phyloP scores from a whole-genome alignment of 1,284 basidiomycete genomes.

The Ceratobasidium sp. region DNA sequence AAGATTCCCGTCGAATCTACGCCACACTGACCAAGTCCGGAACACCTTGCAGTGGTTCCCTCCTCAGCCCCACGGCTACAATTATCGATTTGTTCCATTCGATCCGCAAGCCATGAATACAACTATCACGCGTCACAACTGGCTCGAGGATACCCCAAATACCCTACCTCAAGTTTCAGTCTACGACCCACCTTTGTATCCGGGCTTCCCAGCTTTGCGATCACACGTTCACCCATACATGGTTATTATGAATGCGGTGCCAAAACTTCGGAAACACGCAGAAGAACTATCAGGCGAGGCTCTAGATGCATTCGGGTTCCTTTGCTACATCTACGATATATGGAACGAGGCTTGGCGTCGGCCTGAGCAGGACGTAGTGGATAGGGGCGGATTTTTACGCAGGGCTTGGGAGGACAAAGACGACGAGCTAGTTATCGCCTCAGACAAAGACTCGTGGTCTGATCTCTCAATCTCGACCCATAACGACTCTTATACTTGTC shows the following conservation, averaged over 20 bases:
- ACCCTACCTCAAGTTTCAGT: background rate
- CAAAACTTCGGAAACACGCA: background rate
- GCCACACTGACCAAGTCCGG: background rate
- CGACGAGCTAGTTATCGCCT: background rate
- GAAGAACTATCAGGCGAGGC: no score
- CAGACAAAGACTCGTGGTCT: background rate
- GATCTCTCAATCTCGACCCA: background rate
- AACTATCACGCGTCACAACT: background rate
- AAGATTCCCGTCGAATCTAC: background rate
- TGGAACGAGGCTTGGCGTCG: no score
- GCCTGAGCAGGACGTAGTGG: no score
- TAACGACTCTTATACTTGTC: background rate
- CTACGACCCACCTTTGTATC: background rate
- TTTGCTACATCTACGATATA: no score
- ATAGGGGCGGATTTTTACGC: no score
- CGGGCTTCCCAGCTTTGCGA: background rate
- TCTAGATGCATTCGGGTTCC: no score
- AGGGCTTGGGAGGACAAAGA: no score
- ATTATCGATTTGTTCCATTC: background rate
- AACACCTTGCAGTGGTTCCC: background rate
- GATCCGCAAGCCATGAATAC: background rate
- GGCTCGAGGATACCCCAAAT: background rate
- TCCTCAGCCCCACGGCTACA: background rate
- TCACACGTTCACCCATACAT: slow-evolving; percentile 19
- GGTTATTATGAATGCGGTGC: background rate